These are phyloP conservation scores for Thalassiosira mediterranea DNA, from an alignment of 352 stramenopile species.

Conservation along the genomic window DNA sequence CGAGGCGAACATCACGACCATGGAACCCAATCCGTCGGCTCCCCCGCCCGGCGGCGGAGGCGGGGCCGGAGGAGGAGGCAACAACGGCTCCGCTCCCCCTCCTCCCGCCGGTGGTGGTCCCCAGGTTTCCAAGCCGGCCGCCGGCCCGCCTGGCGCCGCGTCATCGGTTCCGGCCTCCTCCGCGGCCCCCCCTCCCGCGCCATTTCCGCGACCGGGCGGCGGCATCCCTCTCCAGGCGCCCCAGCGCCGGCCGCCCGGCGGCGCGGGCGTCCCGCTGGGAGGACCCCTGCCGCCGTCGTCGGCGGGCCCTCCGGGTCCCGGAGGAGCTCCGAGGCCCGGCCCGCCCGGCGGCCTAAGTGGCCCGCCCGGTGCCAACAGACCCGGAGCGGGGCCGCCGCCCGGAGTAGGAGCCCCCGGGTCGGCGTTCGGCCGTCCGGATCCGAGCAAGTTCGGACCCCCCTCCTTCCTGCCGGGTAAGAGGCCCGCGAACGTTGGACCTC, in stretches of 20 bases:
- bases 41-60: constrained; percentile 6
- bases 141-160: no score
- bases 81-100: neutral
- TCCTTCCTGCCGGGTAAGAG: no score
- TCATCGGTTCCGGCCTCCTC: constrained; percentile 13
- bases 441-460: no score
- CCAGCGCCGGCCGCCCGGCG: neutral
- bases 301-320: no score
- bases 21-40: neutral
- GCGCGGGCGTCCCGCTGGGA: neutral
- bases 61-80: neutral
- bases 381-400: no score
- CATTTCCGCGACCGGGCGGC: neutral
- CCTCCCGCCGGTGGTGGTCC: neutral
- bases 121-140: neutral
- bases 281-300: neutral
- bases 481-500: no score
- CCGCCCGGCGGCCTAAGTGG: neutral
- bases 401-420: no score
- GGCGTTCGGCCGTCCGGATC: no score
- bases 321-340: no score
- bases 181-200: neutral
- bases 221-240: neutral
- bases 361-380: neutral
- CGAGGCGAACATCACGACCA: neutral